Evolutionary conservation across 2,329 filamentous ascomycete species (phyloP).

Genomic region (Teratosphaeria viscida): DNA sequence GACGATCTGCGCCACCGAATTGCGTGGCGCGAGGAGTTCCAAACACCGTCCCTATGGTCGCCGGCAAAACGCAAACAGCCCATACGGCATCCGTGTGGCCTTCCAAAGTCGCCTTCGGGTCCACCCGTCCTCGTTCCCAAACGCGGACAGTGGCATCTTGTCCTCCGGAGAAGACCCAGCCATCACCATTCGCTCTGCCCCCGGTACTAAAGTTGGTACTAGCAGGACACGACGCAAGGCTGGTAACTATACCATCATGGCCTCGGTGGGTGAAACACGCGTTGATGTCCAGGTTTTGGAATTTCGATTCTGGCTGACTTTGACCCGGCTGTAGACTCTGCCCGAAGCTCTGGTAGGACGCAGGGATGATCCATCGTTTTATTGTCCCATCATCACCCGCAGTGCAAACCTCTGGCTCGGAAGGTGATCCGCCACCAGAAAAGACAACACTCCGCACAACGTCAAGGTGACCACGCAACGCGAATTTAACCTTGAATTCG

Average conservation of each 20-base stretch:
- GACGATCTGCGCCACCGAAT: slow-evolving; percentile 72
- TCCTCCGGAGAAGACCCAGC: slow-evolving; percentile 97
- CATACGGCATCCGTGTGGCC: slow-evolving; percentile 94
- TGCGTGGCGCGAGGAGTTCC: slow-evolving; percentile 44
- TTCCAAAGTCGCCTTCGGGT: slow-evolving; percentile 88
- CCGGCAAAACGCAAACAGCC: slow-evolving; percentile 85
- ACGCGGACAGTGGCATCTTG: slow-evolving; percentile 88
- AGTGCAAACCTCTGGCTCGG: slow-evolving; percentile 93
- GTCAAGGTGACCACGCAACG: slow-evolving; percentile 82
- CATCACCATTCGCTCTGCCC: slow-evolving; percentile 77
- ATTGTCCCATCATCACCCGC: slow-evolving; percentile 91
- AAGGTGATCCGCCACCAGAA: slow-evolving; percentile 87
- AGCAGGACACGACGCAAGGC: slow-evolving; percentile 74
- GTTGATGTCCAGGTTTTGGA: slow-evolving; percentile 68
- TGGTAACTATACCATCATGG: slow-evolving; percentile 82
- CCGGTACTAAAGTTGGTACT: slow-evolving; percentile 83
- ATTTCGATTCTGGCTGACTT: background rate
- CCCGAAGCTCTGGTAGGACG: slow-evolving; percentile 50
- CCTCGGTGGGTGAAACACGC: slow-evolving; percentile 94
- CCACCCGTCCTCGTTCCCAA: slow-evolving; percentile 89
- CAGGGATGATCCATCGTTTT: slow-evolving; percentile 92
- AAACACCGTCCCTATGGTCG: slow-evolving; percentile 70
- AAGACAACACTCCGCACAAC: slow-evolving; percentile 93
- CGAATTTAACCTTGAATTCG: slow-evolving; percentile 87
- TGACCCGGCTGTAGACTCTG: slow-evolving; percentile 23